Percentiles rank a stretch among this genome's conserved stretches.
Conservation (phyloP, 2,329 filamentous ascomycete species). For the Verticillium nubilum region DNA sequence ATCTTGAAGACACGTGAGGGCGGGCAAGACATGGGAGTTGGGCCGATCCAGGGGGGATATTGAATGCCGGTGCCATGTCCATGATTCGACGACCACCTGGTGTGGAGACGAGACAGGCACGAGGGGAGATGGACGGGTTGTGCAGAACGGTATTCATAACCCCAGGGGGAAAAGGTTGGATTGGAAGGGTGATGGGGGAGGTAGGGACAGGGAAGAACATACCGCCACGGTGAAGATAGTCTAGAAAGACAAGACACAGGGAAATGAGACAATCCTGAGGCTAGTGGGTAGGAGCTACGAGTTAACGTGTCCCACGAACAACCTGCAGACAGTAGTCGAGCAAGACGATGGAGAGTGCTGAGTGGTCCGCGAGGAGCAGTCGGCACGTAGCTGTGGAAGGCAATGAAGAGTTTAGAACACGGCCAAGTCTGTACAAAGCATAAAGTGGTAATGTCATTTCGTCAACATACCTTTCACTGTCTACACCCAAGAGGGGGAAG, state of each 20-base stretch:
- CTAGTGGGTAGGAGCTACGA: slow-evolving; percentile 51
- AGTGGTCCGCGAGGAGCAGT: slow-evolving; percentile 18
- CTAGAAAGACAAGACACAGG: slow-evolving; percentile 31
- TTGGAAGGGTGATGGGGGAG: slow-evolving; percentile 11
- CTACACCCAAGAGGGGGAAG: slow-evolving; percentile 3
- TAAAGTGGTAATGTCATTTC: background rate
- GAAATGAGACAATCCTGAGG: slow-evolving; percentile 44
- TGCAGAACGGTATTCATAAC: background rate
- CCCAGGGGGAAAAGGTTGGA: slow-evolving; percentile 11
- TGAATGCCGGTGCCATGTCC: slow-evolving; percentile 9
- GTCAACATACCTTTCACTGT: slow-evolving; percentile 12
- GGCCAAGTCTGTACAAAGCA: slow-evolving; percentile 12
- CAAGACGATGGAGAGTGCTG: slow-evolving; percentile 34
- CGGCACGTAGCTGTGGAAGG: slow-evolving; percentile 37
- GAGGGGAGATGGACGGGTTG: slow-evolving; percentile 16
- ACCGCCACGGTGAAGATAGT: slow-evolving; percentile 39
- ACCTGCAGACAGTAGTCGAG: slow-evolving; percentile 35
- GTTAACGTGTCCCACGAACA: slow-evolving; percentile 58
- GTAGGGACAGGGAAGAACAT: slow-evolving; percentile 31
- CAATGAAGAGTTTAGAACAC: slow-evolving; percentile 15
- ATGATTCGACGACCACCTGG: slow-evolving; percentile 14
- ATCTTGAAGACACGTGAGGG: slow-evolving; percentile 1
- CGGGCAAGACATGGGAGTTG: slow-evolving; percentile 2
- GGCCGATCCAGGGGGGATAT: slow-evolving; percentile 9
- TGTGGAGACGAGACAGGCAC: slow-evolving; percentile 13